Percentiles rank a stretch among this genome's conserved stretches.
These are phyloP conservation scores for Usnea hakonensis DNA, from an alignment of 495 filamentous ascomycete genomes.

Conservation along the genomic window DNA sequence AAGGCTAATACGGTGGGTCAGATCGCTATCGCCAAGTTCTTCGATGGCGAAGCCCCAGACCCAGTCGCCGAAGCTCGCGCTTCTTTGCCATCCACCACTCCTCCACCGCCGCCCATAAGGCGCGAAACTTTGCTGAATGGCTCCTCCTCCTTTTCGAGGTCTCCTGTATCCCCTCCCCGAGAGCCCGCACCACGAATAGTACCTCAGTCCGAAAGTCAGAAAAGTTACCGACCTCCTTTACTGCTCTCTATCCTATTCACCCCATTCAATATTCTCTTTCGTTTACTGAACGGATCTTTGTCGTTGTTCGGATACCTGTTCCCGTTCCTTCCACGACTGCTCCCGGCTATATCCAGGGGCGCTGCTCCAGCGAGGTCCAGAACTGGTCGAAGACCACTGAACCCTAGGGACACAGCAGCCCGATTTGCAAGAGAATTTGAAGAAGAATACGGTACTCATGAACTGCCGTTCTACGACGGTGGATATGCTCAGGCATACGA, in stretches of 20 bases:
- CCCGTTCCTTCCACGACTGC: constrained; percentile 72
- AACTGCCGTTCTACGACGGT: constrained; percentile 68
- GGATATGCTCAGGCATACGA: constrained; percentile 89
- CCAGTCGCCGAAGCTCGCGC: constrained; percentile 69
- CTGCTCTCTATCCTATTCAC: constrained; percentile 69
- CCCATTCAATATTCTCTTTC: constrained; percentile 72
- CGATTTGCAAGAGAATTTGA: constrained; percentile 88
- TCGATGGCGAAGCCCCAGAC: constrained; percentile 86
- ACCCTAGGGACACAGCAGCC: constrained; percentile 78
- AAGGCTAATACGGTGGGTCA: constrained; percentile 30
- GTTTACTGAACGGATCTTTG: constrained; percentile 53
- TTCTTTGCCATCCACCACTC: constrained; percentile 48
- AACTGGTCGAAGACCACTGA: constrained; percentile 62
- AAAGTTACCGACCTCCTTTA: constrained; percentile 59
- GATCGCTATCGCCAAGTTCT: constrained; percentile 95
- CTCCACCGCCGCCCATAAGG: constrained; percentile 43
- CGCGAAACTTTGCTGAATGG: constrained; percentile 67
- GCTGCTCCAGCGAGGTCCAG: constrained; percentile 48
- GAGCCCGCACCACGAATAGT: constrained; percentile 73
- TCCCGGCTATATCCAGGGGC: constrained; percentile 32
- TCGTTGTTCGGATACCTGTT: constrained; percentile 64
- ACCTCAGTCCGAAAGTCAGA: constrained; percentile 58
- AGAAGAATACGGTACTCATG: constrained; percentile 72
- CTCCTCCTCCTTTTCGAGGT: constrained; percentile 31
- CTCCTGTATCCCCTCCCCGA: constrained; percentile 33